Base-by-base conservation (phyloP, 2,329 filamentous ascomycete genomes). In the Sphaerulina vaccinii region DNA sequence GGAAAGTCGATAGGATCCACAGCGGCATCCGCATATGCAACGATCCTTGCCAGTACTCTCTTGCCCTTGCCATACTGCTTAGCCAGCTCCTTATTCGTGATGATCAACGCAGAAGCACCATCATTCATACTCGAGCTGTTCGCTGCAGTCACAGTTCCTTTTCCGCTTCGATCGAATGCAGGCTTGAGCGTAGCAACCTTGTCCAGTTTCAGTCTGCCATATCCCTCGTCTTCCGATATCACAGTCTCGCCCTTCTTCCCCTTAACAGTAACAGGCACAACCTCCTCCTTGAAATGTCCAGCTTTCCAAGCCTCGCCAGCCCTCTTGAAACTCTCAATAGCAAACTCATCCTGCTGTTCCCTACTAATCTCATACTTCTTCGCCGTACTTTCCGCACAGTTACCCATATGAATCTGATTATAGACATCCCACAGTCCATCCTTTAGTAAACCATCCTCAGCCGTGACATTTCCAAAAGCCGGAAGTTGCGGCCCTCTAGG, bases 391-490 rank as follows among this genome's bases (percentile, higher is more conserved):
- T 99, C 93, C 13, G 91, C 91, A 68, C 93, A 99, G 63, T 93
- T 90, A 37, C 93, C 93, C 93, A 99, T 99, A 73, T 97, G 93
- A 66, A 96, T 87, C 68, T 96, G 83, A 70, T 95, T 90, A 73
- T 96, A 99, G 11, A 96, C 92, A 68, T 99, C 93, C 77, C 90
- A 96, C 55, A 99, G 74, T 0, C 93, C 93, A 66, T 99, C 93
- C 71, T 93, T 93, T 68, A 97, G 87, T 64, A 99, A 74, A 0
- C 92, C 93, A 66, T 99, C 93, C 70, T 95, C 87, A 71, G 96
- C 76, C 71, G 87, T 87, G 62, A 93, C 78, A 64, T 96, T 84
- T 27, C 93, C 93, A 65, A 97, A 96, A 0, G 90, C 77, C 1
- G 91, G 88, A 62, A 93, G 78, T 56, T 87, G 82, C 65, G 84